Base-by-base conservation (phyloP, 345 rosid species). In the Draba incana region DNA sequence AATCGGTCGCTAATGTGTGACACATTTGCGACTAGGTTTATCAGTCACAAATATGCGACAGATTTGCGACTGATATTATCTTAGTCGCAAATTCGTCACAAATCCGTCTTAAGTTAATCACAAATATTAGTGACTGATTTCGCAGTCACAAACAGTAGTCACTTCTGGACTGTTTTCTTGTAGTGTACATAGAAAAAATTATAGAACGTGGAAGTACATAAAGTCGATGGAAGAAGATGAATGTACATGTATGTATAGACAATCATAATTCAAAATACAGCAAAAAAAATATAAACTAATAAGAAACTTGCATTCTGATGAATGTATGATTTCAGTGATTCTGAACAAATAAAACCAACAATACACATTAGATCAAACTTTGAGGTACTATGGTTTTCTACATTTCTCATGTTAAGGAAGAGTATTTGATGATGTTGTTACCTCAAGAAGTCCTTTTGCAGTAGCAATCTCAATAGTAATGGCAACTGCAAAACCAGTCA, bases 371-470 rank as follows among this genome's bases (percentile, higher is more conserved):
- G 11, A 45, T 58, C 4, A 47, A 47, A 47, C 30, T 57, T 71
- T 47, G 8, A 71, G 42, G 6, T 31, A 10, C 6, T 37, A 6
- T 42, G 25, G 11, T n/a, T 31, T 16, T 61, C 11, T 25, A 50
- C 54, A 49, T 41, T 6, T 49, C 35, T 43, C 62, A 31, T 31
- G 35, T 31, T 31, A n/a, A 27, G 30, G 30, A 27, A 27, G 30
- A 27, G 30, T 27, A 24, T 5, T 52, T n/a, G 45, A 63, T 24
- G 44, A 35, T 3, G 7, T 46, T 5, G 10, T 55, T 84, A 90
- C 98, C 97, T 93, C 91, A 53, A 93, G 76, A 64, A 88, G 92
- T 66, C 96, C 97, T 71, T 88, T 90, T 30, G 94, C 98, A 1
- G 97, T 94, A 10, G 90, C 68, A 54, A 89, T 39, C 82, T 91